phyloP scores from a whole-genome alignment of 2,329 filamentous ascomycete genomes.

The Talaromyces sp. region DNA sequence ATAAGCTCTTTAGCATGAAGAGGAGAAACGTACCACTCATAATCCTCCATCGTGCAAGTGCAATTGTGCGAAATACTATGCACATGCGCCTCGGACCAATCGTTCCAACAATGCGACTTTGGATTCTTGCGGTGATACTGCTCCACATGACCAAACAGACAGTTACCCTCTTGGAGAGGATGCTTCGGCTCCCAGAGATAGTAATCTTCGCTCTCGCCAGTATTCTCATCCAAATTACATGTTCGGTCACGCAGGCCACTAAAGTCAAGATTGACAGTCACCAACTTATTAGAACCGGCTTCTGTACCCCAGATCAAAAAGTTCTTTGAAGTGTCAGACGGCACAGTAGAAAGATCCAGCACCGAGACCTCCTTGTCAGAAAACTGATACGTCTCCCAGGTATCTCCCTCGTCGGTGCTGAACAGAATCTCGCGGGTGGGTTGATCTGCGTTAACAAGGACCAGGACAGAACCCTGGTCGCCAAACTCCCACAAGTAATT shows the following conservation, averaged over 20 bases:
- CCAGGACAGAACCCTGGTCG: constrained; percentile 88
- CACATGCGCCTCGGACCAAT: constrained; percentile 65
- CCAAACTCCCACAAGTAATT: constrained; percentile 92
- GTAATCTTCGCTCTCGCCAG: constrained; percentile 66
- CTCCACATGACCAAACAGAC: constrained; percentile 87
- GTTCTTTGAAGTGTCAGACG: constrained; percentile 83
- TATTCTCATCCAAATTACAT: constrained; percentile 65
- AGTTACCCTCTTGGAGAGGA: constrained; percentile 72
- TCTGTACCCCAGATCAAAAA: constrained; percentile 81
- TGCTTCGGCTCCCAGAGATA: constrained; percentile 84
- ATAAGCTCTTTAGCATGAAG: neutral
- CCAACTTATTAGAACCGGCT: constrained; percentile 49
- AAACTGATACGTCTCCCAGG: constrained; percentile 76
- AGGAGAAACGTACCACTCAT: constrained; percentile 67
- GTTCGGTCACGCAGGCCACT: constrained; percentile 67
- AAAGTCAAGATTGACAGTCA: constrained; percentile 86
- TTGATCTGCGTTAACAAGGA: constrained; percentile 71
- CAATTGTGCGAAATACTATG: constrained; percentile 73
- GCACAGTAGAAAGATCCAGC: constrained; percentile 78
- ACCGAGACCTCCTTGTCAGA: constrained; percentile 67
- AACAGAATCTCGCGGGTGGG: constrained; percentile 70
- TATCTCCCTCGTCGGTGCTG: constrained; percentile 74
- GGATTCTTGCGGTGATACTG: constrained; percentile 87
- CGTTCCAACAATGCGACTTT: constrained; percentile 78
- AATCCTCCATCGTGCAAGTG: constrained; percentile 78